Evolutionary conservation across 345 rosid species (phyloP).

Genomic region (Mallotus nudiflorus): DNA sequence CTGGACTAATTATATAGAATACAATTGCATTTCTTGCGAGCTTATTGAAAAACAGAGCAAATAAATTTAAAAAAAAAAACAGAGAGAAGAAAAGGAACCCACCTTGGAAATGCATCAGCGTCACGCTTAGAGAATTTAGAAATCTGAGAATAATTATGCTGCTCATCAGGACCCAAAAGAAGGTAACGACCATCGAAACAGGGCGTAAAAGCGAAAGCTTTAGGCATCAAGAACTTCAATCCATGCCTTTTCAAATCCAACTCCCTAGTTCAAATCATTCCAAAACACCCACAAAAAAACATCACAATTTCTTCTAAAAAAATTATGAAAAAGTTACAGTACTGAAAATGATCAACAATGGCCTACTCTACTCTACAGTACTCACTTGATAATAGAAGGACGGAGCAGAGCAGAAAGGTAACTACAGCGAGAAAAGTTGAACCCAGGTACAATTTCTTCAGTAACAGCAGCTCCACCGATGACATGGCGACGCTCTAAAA

Average conservation of each 20-base stretch:
- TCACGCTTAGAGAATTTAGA: slow-evolving; percentile 77
- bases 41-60: too few species aligned
- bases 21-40: too few species aligned
- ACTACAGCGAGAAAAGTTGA: slow-evolving; percentile 88
- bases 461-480: slow-evolving; percentile 91
- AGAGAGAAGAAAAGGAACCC: background rate
- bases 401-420: slow-evolving; percentile 90
- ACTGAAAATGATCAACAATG: too few species aligned
- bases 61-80: background rate
- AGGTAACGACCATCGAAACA: slow-evolving; percentile 89
- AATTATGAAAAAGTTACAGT: too few species aligned
- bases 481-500: slow-evolving; percentile 81
- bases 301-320: background rate
- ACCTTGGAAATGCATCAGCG: slow-evolving; percentile 80
- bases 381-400: slow-evolving; percentile 63
- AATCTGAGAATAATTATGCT: slow-evolving; percentile 69
- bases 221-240: slow-evolving; percentile 71
- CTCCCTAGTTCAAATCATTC: slow-evolving; percentile 45
- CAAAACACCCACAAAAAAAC: background rate
- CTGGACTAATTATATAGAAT: too few species aligned
- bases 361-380: too few species aligned
- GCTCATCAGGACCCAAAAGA: slow-evolving; percentile 62
- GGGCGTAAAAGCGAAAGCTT: slow-evolving; percentile 89
- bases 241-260: slow-evolving; percentile 77
- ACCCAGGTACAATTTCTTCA: slow-evolving; percentile 79